Conservation (phyloP, 2,329 filamentous ascomycete genomes). For the Aspergillus ibericus region DNA sequence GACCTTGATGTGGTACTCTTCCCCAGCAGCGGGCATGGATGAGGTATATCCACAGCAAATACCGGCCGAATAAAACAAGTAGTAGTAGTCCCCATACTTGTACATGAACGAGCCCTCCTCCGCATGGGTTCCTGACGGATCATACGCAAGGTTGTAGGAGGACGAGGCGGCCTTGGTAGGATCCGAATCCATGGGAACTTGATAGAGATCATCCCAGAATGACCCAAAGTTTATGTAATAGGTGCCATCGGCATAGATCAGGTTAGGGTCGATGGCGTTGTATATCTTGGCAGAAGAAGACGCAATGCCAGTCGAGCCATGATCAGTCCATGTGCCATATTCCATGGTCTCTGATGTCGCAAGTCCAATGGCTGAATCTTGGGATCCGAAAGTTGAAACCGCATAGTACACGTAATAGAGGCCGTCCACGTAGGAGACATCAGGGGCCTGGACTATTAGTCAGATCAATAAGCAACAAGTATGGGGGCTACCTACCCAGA, state of each 20-base stretch:
- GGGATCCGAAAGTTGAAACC: conserved; percentile 62
- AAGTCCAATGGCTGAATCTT: conserved; percentile 62
- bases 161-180: conserved; percentile 33
- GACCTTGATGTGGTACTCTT: conserved; percentile 67
- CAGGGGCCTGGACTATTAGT: conserved; percentile 55
- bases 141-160: conserved; percentile 55
- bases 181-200: conserved; percentile 50
- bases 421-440: conserved; percentile 58
- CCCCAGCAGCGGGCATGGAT: conserved; percentile 52
- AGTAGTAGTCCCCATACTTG: conserved; percentile 59
- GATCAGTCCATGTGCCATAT: conserved; percentile 34
- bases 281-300: conserved; percentile 47
- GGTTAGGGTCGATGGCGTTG: conserved; percentile 62
- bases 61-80: conserved; percentile 64
- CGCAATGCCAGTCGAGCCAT: conserved; percentile 35
- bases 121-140: conserved; percentile 52
- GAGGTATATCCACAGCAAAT: conserved; percentile 61
- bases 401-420: conserved; percentile 67
- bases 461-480: neutral
- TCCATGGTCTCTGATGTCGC: conserved; percentile 51
- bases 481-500: conserved; percentile 45
- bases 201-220: conserved; percentile 67
- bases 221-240: conserved; percentile 64
- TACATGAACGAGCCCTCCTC: conserved; percentile 60
- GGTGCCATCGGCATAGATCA: conserved; percentile 44